Evolutionary conservation across 2,329 filamentous ascomycete species (phyloP), one percentile per base, ranked within the genome.

Genomic region (Ceratocystis lukuohia): DNA sequence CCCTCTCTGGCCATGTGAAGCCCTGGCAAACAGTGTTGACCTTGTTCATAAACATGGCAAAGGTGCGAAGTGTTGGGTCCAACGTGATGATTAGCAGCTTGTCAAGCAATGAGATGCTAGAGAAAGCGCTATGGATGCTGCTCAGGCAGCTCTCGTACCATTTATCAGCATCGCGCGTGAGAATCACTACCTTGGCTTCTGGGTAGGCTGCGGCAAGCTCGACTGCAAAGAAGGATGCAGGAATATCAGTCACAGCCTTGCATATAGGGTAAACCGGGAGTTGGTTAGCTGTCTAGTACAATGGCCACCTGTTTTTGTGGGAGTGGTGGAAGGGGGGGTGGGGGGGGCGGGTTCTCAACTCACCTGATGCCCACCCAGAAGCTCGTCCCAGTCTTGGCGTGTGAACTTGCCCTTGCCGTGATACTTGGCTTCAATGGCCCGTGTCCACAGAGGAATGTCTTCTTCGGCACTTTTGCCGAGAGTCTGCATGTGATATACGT

Each of bases 211-310:
- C 72, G 37, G 76, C 75, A 10, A 77, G 71, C 63, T 77, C 75
- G 64, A 71, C 67, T 62, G 73, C 74, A 70, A 77, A 75, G 70
- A 85, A 86, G 46, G 82, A 76, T 0, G 84, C 75, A 1, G 86
- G 84, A 17, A 84, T 72, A 61, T 82, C 82, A 66, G 79, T 78
- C 7, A 80, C 83, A 25, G 79, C 79, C n/a, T 83, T 83, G 3
- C 74, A 74, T 7, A 77, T 75, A 0, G 74, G 72, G 65, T 71
- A 25, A 71, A 66, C 50, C 72, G 74, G 63, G 73, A 71, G 1
- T 70, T 70, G 3, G 1, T 71, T 70, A 33, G 61, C 6, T 30
- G 15, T 15, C n/a, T 44, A 41, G 41, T 2, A 22, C 48, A 50
- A 59, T n/a, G 6, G 20, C 6, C 2, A 33, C 12, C 3, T n/a